phyloP scores from a whole-genome alignment of 768 basidiomycete species.

The Podaxis pistillaris region DNA sequence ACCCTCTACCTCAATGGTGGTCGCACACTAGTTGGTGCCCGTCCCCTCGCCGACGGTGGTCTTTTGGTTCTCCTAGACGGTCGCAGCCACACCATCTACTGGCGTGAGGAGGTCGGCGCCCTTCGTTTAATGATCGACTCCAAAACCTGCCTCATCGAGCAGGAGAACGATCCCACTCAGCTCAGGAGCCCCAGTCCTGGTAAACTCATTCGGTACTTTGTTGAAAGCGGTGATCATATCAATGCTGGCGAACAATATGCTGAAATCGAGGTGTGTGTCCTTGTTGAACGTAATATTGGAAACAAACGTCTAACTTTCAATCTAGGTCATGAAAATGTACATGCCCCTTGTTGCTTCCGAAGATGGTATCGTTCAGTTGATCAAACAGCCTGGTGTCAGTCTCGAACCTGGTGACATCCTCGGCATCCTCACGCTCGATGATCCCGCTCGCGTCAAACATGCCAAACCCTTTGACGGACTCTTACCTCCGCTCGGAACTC shows the following conservation, averaged over 20 bases:
- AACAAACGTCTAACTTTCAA: conserved; percentile 9
- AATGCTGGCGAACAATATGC: conserved; percentile 97
- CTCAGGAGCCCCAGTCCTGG: conserved; percentile 94
- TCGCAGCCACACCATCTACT: conserved; percentile 95
- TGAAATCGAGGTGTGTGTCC: conserved; percentile 81
- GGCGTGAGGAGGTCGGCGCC: conserved; percentile 97
- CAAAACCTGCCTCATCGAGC: conserved; percentile 97
- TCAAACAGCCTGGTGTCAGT: conserved; percentile 97
- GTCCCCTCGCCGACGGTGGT: conserved; percentile 93
- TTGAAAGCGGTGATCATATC: conserved; percentile 97
- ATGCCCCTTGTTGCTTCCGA: conserved; percentile 96
- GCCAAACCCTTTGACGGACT: conserved; percentile 98
- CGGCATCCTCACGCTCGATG: conserved; percentile 94
- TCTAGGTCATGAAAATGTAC: conserved; percentile 98
- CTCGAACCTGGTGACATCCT: conserved; percentile 97
- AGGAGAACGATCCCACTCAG: conserved; percentile 99
- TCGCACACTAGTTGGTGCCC: conserved; percentile 86
- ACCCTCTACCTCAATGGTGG: conserved; percentile 97
- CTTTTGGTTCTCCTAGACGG: conserved; percentile 89
- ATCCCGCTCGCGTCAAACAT: conserved; percentile 94
- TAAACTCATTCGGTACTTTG: conserved; percentile 90
- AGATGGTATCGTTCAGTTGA: conserved; percentile 90
- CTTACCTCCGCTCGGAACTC: conserved; percentile 82
- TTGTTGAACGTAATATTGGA: not conserved
- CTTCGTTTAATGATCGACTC: conserved; percentile 91